Percentiles rank a stretch among this genome's conserved stretches.
These are phyloP conservation scores for Periconia sp. DNA, from an alignment of 2,329 filamentous ascomycete genomes.

Conservation along the genomic window DNA sequence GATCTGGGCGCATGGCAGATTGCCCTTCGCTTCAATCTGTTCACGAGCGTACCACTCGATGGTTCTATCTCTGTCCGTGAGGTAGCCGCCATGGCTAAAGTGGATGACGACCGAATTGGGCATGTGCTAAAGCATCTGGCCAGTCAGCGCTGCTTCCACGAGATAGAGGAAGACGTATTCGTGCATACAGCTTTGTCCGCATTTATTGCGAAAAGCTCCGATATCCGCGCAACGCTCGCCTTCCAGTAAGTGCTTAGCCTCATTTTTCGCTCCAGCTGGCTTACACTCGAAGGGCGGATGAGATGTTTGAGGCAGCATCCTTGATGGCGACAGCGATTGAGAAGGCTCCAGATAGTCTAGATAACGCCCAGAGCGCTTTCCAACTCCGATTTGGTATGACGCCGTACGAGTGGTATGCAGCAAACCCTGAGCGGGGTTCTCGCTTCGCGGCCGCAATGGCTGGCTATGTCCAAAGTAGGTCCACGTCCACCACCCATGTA, in stretches of 20 bases:
- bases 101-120: conserved; percentile 16
- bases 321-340: conserved; percentile 15
- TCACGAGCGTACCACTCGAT: conserved; percentile 14
- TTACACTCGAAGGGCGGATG: conserved; percentile 20
- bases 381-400: conserved; percentile 19
- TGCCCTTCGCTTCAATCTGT: conserved; percentile 21
- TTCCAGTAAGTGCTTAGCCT: background rate
- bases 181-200: conserved; percentile 14
- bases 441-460: conserved; percentile 37
- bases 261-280: background rate
- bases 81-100: conserved; percentile 14
- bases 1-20: conserved; percentile 23
- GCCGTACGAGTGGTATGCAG: conserved; percentile 30
- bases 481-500: too few relatives aligned
- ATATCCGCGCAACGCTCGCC: background rate
- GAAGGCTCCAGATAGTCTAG: conserved; percentile 7
- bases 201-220: background rate
- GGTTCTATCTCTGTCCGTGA: conserved; percentile 8
- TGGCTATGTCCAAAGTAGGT: conserved; percentile 19
- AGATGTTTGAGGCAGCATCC: conserved; percentile 31
- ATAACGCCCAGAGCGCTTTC: conserved; percentile 19
- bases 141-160: conserved; percentile 18
- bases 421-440: conserved; percentile 22
- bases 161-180: conserved; percentile 16
- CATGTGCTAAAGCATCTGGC: conserved; percentile 18